Conservation (phyloP, 139 green algal genomes). For the Pseudopediastrum boryanum region DNA sequence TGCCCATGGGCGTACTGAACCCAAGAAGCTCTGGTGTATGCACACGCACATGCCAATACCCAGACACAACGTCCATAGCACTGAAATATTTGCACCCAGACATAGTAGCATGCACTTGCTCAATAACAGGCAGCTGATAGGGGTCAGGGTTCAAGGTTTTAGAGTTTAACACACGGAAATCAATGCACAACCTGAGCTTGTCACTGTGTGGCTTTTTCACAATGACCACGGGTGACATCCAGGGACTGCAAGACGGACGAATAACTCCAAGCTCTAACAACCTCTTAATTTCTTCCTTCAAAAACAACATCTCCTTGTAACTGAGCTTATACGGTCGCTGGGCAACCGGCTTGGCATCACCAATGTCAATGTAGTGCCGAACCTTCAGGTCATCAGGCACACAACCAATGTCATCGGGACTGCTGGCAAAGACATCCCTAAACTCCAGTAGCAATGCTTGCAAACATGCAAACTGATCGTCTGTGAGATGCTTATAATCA, state of each 20-base stretch:
- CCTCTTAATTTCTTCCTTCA: constrained; percentile 13
- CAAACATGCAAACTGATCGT: constrained; percentile 11
- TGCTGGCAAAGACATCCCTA: constrained; percentile 6
- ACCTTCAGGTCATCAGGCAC: constrained; percentile 1
- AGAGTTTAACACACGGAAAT: neutral
- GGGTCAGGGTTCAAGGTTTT: neutral
- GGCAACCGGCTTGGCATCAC: neutral
- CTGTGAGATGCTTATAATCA: neutral
- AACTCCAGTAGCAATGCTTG: neutral
- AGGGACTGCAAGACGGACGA: neutral
- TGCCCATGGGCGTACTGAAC: constrained; percentile 11
- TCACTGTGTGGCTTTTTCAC: constrained; percentile 21
- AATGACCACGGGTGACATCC: constrained; percentile 26
- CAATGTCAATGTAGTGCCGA: neutral
- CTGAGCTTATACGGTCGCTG: neutral
- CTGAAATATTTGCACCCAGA: neutral
- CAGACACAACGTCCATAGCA: constrained; percentile 14
- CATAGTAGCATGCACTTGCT: constrained; percentile 8
- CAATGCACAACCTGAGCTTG: neutral
- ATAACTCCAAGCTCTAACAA: constrained; percentile 9
- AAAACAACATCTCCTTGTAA: neutral
- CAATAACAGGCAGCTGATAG: constrained; percentile 15
- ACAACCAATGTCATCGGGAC: constrained; percentile 23
- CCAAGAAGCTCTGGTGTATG: neutral
- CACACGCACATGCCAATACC: constrained; percentile 21